phyloP scores from a whole-genome alignment of 176 grass and related monocot species.

The Oryza meridionalis region DNA sequence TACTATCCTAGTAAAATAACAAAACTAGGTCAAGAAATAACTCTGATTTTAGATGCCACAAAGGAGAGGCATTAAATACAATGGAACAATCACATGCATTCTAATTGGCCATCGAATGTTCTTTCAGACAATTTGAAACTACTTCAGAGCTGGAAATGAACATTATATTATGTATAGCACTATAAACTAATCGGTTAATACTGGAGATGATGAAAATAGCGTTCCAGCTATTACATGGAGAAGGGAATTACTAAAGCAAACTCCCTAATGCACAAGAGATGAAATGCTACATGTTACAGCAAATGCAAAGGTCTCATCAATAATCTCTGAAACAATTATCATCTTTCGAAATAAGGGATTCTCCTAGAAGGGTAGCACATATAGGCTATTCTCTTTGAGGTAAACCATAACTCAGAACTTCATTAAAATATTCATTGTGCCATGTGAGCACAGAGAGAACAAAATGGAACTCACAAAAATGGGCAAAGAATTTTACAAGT shows the following conservation, averaged over 20 bases:
- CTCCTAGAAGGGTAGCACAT: background rate
- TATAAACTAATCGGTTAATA: background rate
- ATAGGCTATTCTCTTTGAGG: background rate
- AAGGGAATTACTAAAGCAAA: background rate
- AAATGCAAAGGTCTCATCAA: background rate
- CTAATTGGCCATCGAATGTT: background rate
- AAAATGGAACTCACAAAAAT: background rate
- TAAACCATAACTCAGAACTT: background rate
- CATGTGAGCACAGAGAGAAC: background rate
- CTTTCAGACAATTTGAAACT: constrained; percentile 6
- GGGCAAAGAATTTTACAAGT: background rate
- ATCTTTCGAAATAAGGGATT: background rate
- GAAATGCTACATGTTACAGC: background rate
- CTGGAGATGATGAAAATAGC: background rate
- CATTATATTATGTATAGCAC: background rate
- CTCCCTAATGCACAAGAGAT: background rate
- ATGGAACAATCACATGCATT: background rate
- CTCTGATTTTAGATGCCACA: background rate
- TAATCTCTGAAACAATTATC: background rate
- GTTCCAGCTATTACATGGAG: background rate
- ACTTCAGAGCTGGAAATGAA: constrained; percentile 7
- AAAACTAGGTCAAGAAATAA: background rate
- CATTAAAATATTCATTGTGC: background rate
- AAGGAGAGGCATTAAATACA: background rate
- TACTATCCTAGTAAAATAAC: background rate